A percentile compares a stretch with the other conserved stretches of the same genome.
Conservation (phyloP, 257 asterid species). For the Gynochthodes officinalis region DNA sequence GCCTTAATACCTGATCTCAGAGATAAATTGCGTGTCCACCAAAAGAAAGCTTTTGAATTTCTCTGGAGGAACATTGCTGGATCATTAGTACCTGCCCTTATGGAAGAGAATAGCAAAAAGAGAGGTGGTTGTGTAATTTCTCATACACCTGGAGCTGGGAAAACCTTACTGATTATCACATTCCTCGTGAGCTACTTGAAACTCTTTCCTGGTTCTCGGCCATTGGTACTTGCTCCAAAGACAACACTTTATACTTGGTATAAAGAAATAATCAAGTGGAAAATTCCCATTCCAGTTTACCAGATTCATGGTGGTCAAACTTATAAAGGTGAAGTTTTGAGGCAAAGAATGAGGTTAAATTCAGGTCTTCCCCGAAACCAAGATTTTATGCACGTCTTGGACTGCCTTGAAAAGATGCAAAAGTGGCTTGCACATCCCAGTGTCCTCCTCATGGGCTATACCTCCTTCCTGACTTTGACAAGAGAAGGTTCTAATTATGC, state of each 20-base stretch:
- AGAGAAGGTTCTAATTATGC: constrained; percentile 95
- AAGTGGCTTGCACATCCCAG: constrained; percentile 97
- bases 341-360: constrained; percentile 69
- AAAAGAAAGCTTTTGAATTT: constrained; percentile 80
- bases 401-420: constrained; percentile 92
- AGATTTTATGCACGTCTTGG: constrained; percentile 98
- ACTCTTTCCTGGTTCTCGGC: constrained; percentile 87
- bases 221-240: constrained; percentile 93
- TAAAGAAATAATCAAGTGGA: constrained; percentile 94
- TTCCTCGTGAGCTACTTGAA: constrained; percentile 92
- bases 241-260: constrained; percentile 95
- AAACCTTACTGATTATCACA: constrained; percentile 81
- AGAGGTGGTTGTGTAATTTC: constrained; percentile 97
- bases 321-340: constrained; percentile 85
- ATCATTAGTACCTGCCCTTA: constrained; percentile 64
- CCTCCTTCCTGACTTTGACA: constrained; percentile 78
- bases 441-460: constrained; percentile 92
- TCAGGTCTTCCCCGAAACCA: constrained; percentile 88
- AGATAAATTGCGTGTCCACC: constrained; percentile 64
- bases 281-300: constrained; percentile 87
- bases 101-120: constrained; percentile 54
- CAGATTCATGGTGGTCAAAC: constrained; percentile 99
- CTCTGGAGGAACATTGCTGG: constrained; percentile 97
- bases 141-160: constrained; percentile 98
- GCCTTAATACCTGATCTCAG: constrained; percentile 79